Conservation (phyloP, 1,139 yeast genomes). For the Geotrichum aggregatum region DNA sequence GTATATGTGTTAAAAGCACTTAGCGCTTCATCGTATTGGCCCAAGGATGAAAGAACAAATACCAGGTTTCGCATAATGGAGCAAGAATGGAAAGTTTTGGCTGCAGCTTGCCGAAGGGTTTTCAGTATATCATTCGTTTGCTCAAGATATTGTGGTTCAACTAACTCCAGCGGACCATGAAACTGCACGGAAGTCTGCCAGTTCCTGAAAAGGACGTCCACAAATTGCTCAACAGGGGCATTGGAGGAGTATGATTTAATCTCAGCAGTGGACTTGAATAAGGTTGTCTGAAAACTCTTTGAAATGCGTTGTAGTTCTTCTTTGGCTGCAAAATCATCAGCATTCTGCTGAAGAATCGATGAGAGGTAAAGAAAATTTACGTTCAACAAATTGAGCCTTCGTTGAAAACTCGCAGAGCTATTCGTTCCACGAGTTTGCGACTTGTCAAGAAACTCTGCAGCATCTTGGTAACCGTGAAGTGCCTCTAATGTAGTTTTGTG, state of each 20-base stretch:
- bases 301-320: slow-evolving; percentile 21
- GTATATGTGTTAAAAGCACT: slow-evolving; percentile 46
- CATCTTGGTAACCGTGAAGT: slow-evolving; percentile 26
- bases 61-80: slow-evolving; percentile 42
- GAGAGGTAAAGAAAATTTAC: slow-evolving; percentile 25
- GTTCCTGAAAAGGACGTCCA: slow-evolving; percentile 36
- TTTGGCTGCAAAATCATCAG: slow-evolving; percentile 13
- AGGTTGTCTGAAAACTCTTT: slow-evolving; percentile 23
- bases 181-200: slow-evolving; percentile 28
- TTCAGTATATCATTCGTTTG: slow-evolving; percentile 28
- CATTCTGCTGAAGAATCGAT: slow-evolving; percentile 20
- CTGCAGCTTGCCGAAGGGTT: slow-evolving; percentile 40
- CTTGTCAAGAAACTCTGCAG: slow-evolving; percentile 15
- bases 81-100: slow-evolving; percentile 49
- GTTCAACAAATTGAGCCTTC: slow-evolving; percentile 23
- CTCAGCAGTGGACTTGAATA: slow-evolving; percentile 36
- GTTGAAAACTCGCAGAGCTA: slow-evolving; percentile 18
- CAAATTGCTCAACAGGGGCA: slow-evolving; percentile 33
- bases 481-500: slow-evolving; percentile 25
- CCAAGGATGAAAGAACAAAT: slow-evolving; percentile 33
- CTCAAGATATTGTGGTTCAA: slow-evolving; percentile 24
- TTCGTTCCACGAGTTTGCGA: slow-evolving; percentile 1
- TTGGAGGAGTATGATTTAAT: slow-evolving; percentile 47
- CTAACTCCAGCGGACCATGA: slow-evolving; percentile 27
- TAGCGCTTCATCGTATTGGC: slow-evolving; percentile 38